A percentile compares a stretch with the other conserved stretches of the same genome.
These are phyloP conservation scores for Yarrowia phangngaensis DNA, from an alignment of 805 yeast species.

Conservation along the genomic window DNA sequence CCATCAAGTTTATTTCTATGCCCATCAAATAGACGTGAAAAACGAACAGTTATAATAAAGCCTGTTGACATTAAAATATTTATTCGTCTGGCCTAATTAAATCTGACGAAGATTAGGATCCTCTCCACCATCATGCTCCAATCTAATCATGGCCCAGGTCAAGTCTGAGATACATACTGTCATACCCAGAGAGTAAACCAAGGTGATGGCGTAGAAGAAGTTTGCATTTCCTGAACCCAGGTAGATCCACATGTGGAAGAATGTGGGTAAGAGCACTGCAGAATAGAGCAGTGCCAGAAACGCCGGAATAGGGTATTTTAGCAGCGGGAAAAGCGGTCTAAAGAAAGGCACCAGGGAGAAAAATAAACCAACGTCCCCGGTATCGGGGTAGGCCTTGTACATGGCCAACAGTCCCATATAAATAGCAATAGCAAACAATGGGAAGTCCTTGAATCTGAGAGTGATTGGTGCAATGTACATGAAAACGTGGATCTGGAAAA, in stretches of 20 bases:
- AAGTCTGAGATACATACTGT: constrained; percentile 68
- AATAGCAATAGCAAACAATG: constrained; percentile 53
- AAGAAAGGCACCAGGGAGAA: constrained; percentile 45
- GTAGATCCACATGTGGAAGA: constrained; percentile 91
- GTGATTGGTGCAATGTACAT: constrained; percentile 72
- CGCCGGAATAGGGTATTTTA: constrained; percentile 49
- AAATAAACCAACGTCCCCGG: constrained; percentile 67
- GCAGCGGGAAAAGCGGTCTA: constrained; percentile 34
- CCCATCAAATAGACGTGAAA: too few species aligned
- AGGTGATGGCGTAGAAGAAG: constrained; percentile 90
- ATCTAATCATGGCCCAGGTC: constrained; percentile 71
- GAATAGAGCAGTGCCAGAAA: constrained; percentile 54
- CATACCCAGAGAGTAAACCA: constrained; percentile 71
- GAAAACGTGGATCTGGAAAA: constrained; percentile 72
- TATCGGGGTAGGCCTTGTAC: constrained; percentile 80
- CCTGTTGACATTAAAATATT: too few species aligned
- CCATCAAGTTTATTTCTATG: too few species aligned
- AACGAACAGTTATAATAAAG: too few species aligned
- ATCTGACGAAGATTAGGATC: constrained; percentile 34
- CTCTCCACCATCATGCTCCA: constrained; percentile 55
- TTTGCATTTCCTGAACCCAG: constrained; percentile 94
- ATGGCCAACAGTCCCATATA: constrained; percentile 54
- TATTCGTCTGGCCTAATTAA: too few species aligned
- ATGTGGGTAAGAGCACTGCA: constrained; percentile 73
- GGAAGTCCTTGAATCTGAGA: constrained; percentile 56